A percentile compares a stretch with the other conserved stretches of the same genome.
phyloP scores from a whole-genome alignment of 345 rosid genomes.

The Gossypioides kirkii region DNA sequence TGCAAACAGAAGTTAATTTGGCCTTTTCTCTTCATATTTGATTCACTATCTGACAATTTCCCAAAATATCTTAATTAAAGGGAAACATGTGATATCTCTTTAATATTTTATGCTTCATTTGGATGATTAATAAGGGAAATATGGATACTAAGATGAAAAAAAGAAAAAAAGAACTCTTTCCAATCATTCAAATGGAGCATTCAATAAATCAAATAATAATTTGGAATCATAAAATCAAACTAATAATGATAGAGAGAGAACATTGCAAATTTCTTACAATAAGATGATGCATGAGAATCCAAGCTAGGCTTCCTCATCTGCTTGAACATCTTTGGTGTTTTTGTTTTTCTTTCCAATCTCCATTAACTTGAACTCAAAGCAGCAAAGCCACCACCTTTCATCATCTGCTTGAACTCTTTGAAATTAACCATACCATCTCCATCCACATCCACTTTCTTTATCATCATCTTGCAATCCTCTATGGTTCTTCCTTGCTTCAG shows the following conservation, averaged over 20 bases:
- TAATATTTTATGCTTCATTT: too few species aligned
- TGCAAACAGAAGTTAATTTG: background rate
- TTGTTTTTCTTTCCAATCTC: background rate
- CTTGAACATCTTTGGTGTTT: background rate
- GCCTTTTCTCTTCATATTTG: background rate
- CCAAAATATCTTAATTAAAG: too few species aligned
- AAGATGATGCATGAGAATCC: background rate
- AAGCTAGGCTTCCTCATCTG: background rate
- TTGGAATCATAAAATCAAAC: background rate
- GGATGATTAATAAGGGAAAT: too few species aligned
- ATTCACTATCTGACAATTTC: background rate
- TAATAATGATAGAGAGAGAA: background rate
- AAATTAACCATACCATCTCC: slow-evolving; percentile 93
- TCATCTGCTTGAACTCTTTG: slow-evolving; percentile 89
- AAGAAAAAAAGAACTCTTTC: too few species aligned
- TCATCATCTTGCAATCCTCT: slow-evolving; percentile 87
- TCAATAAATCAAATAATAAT: background rate
- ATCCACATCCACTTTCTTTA: slow-evolving; percentile 79
- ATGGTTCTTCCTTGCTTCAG: slow-evolving; percentile 76
- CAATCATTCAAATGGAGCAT: too few species aligned
- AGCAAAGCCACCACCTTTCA: slow-evolving; percentile 89
- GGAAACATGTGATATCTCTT: too few species aligned
- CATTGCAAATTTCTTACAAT: background rate
- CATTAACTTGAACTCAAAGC: slow-evolving; percentile 46
- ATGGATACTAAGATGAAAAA: too few species aligned